Base-by-base conservation (phyloP, 331 rosid species). In the Quercus tomentella region DNA sequence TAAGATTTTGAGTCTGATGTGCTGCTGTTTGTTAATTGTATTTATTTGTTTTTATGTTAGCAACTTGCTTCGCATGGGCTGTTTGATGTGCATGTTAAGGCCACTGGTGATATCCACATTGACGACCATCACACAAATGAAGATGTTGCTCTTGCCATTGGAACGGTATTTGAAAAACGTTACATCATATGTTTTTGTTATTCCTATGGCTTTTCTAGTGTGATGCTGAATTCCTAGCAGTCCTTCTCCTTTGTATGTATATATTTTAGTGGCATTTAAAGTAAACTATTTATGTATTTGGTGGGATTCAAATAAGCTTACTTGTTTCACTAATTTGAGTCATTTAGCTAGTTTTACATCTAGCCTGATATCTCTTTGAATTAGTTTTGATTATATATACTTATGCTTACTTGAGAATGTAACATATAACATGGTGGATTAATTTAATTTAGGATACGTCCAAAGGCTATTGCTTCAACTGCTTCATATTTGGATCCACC, bases 21-120 rank as follows among this genome's bases (percentile, higher is more conserved):
- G 41, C 31, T 68, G 15, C 35, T 73, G 65, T 6, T 45, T 31
- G 18, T 22, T 74, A 6, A 58, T 63, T 56, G 20, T 60, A 2
- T 77, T 28, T 60, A 30, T 52, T 79, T 92, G 75, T 85, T 68
- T 41, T 77, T 84, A 54, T 83, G 63, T 69, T 84, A 95, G 99
- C 98, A 95, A 95, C 96, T 95, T 81, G 92, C 98, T 74, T 95
- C 99, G n/a, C 99, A 95, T 41, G 98, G 98, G 84, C 78, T 93
- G 89, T 90, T 95, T 2, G 92, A 95, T 37, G 94, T 95, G 75
- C 97, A 90, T 62, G 93, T 91, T 74, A 89, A 80, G 91, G 97
- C 99, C 51, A 89, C 89, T 1, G 99, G 99, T 56, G 98, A 95
- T 79, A 81, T 76, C 74, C 97, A 95, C 83, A 93, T 95, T 79